Base-by-base conservation (phyloP, 2,329 filamentous ascomycete genomes). In the Rhexocercosporidium sp. region DNA sequence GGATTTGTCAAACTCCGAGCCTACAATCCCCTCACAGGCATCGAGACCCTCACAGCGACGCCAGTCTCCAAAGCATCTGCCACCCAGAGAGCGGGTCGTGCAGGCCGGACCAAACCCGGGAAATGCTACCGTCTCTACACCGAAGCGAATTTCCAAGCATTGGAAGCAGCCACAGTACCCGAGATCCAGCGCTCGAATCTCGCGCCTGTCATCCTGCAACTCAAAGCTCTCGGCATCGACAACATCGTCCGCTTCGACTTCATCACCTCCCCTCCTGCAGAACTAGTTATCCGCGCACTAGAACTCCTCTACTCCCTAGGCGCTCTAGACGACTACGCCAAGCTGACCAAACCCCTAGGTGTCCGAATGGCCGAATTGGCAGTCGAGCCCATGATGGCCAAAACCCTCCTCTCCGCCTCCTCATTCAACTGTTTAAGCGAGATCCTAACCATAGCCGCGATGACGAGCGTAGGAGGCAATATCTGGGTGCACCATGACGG, bases 101-200 rank as follows among this genome's bases (percentile, higher is more conserved):
- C 96, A 2, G 96, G 96, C 0, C 89, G 96, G 67, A 97, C 94
- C 0, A 92, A 88, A 72, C 88, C 95, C 0, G 96, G 96, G 1
- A 99, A 98, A 80, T 99, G 96, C 78, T 98, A 94, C 76, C 88
- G 95, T 14, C 84, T 99, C 0, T 99, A 96, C 78, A 96, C 94
- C 0, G 92, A 97, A 80, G 81, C 88, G 22, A 84, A 86, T 1
- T 96, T 89, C 76, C 81, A 86, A 41, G 77, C 79, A 2, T 82
- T 99, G 4, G 84, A 88, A 0, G 89, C 92, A 67, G 85, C 89
- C 31, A 97, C 92, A 11, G 83, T 93, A 1, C 96, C 96, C 0
- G 96, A 99, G 78, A 94, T 98, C 37, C 94, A 97, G 76, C 88
- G 96, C 59, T 94, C 92, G 1, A 97, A 98, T 75, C 85, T 99